Percentiles rank a stretch among this genome's conserved stretches.
Evolutionary conservation across 225 moss, liverwort and hornwort genomes (phyloP).

Genomic region (Pseudoscleropodium purum): DNA sequence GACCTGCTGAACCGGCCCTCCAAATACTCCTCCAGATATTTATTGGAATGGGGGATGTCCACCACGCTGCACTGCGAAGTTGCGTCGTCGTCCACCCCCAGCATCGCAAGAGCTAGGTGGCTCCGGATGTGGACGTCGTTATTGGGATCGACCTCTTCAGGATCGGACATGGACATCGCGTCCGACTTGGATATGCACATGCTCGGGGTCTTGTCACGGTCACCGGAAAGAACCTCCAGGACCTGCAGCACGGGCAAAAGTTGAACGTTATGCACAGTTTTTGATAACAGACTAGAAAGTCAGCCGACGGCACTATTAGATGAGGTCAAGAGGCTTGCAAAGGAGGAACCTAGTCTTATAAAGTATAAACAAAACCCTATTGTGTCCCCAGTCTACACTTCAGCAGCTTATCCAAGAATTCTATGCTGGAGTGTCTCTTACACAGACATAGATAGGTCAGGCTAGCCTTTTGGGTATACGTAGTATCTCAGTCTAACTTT

Average conservation of each 20-base stretch:
- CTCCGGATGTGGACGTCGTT: conserved; percentile 12
- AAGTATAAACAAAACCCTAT: neutral
- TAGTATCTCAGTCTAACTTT: neutral
- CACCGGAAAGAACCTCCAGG: conserved; percentile 21
- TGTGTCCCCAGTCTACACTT: too few species aligned
- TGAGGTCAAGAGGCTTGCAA: neutral
- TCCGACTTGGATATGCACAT: neutral
- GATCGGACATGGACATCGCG: neutral
- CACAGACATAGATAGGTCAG: neutral
- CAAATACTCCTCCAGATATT: conserved; percentile 47
- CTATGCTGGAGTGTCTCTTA: neutral
- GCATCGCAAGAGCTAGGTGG: conserved; percentile 47
- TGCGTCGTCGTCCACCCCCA: conserved; percentile 52
- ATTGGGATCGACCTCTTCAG: conserved; percentile 1
- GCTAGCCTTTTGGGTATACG: neutral
- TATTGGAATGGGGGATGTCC: conserved; percentile 32
- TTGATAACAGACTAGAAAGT: neutral
- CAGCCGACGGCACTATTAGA: neutral
- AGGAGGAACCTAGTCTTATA: neutral
- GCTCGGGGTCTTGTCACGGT: neutral
- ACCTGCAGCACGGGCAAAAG: conserved; percentile 1
- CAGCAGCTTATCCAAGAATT: neutral
- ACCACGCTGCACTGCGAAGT: conserved; percentile 35
- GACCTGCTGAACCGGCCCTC: conserved; percentile 51
- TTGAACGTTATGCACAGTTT: neutral